phyloP scores from a whole-genome alignment of 1,284 basidiomycete species.

The Rhodofomes roseus region DNA sequence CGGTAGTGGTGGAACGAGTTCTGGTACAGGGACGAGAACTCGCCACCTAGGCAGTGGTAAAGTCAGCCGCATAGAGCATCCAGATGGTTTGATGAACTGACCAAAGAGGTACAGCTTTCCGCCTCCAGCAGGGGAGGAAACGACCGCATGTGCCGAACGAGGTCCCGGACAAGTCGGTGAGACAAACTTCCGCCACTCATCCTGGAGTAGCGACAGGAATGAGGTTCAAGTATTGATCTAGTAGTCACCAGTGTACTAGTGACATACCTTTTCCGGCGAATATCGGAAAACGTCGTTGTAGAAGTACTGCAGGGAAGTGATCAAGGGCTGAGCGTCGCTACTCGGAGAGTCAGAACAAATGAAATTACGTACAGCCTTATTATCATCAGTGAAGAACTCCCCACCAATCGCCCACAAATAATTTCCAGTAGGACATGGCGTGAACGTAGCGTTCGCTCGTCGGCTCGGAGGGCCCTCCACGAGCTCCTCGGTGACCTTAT shows the following conservation, averaged over 20 bases:
- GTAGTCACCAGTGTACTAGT: not conserved
- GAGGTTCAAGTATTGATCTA: too few relatives aligned
- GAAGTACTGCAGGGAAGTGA: slow-evolving; percentile 48
- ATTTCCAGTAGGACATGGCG: slow-evolving; percentile 73
- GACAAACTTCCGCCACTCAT: slow-evolving; percentile 85
- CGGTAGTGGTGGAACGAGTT: slow-evolving; percentile 77
- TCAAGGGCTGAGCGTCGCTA: not conserved
- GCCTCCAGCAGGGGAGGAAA: slow-evolving; percentile 67
- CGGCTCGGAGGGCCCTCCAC: slow-evolving; percentile 76
- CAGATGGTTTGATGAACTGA: slow-evolving; percentile 24
- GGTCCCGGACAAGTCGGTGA: slow-evolving; percentile 83
- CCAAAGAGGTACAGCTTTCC: slow-evolving; percentile 87
- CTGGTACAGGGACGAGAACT: slow-evolving; percentile 84
- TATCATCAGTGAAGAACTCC: slow-evolving; percentile 83
- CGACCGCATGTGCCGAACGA: slow-evolving; percentile 80
- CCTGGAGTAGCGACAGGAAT: slow-evolving; percentile 32
- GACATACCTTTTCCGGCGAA: slow-evolving; percentile 67
- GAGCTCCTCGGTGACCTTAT: slow-evolving; percentile 74
- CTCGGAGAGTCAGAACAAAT: not conserved
- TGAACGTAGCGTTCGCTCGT: slow-evolving; percentile 78
- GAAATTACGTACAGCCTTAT: slow-evolving; percentile 58
- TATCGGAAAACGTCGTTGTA: slow-evolving; percentile 83
- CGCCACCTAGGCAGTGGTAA: slow-evolving; percentile 51
- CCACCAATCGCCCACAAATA: slow-evolving; percentile 82
- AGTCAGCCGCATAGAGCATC: not conserved